Evolutionary conservation across 2,329 filamentous ascomycete genomes (phyloP).

Genomic region (Clathrospora elynae): DNA sequence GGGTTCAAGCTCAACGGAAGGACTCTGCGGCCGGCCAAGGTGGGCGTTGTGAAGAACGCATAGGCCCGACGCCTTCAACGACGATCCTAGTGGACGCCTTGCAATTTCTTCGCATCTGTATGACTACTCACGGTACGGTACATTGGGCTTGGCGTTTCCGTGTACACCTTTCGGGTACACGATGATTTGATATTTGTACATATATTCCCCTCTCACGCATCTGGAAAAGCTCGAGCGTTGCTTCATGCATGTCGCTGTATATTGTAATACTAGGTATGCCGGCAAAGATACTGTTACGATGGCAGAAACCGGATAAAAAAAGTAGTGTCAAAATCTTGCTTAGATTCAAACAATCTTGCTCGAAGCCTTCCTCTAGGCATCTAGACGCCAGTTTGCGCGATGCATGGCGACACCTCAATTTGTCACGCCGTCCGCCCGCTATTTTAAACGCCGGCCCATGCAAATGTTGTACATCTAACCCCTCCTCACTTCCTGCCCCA

Average conservation of each 20-base stretch:
- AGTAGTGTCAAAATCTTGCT: conserved; percentile 11
- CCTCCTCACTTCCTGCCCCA: not conserved
- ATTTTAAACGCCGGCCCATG: conserved; percentile 36
- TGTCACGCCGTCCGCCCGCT: conserved; percentile 13
- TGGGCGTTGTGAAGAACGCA: conserved; percentile 89
- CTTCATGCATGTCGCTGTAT: conserved; percentile 17
- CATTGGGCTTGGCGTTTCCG: conserved; percentile 27
- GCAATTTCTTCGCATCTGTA: conserved; percentile 23
- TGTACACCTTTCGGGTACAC: conserved; percentile 11
- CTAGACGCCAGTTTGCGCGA: not conserved
- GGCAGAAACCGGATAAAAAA: conserved; percentile 7
- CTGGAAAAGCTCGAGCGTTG: conserved; percentile 20
- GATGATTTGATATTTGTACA: conserved; percentile 27
- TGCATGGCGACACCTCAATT: not conserved
- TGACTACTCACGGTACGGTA: conserved; percentile 25
- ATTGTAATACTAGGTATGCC: conserved; percentile 31
- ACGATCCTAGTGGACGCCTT: not conserved
- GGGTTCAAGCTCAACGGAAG: conserved; percentile 93
- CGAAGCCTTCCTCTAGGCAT: too few species aligned
- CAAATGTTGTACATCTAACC: conserved; percentile 27
- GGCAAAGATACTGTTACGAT: conserved; percentile 8
- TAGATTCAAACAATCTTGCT: conserved; percentile 3
- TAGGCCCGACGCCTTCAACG: conserved; percentile 29
- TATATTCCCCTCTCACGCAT: conserved; percentile 41
- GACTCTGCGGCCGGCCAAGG: conserved; percentile 88